Conservation (phyloP, 495 filamentous ascomycete species). For the Annulohypoxylon stygium region DNA sequence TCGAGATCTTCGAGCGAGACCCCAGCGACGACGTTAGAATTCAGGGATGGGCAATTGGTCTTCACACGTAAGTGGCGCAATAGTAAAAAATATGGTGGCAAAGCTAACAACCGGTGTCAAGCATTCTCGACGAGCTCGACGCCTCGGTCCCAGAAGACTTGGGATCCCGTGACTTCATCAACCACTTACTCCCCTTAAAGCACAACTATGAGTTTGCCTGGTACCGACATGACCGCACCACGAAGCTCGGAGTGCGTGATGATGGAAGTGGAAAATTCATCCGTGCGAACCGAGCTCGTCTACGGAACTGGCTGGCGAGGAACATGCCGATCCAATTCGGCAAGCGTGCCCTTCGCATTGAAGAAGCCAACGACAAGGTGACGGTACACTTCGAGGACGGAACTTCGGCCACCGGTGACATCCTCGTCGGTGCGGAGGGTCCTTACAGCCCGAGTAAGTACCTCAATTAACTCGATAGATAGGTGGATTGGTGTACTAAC, state of each 20-base stretch:
- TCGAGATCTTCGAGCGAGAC: constrained; percentile 65
- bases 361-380: constrained; percentile 39
- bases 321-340: constrained; percentile 48
- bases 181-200: constrained; percentile 49
- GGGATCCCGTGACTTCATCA: constrained; percentile 52
- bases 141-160: constrained; percentile 54
- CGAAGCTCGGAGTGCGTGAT: constrained; percentile 45
- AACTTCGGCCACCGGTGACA: constrained; percentile 53
- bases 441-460: constrained; percentile 54
- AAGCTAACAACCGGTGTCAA: constrained; percentile 17
- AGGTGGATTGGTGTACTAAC: neutral
- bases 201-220: constrained; percentile 44
- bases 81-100: neutral
- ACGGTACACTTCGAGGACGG: constrained; percentile 57
- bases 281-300: constrained; percentile 47
- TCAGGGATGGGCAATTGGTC: constrained; percentile 55
- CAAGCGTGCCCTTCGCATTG: constrained; percentile 43
- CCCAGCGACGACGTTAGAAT: constrained; percentile 53
- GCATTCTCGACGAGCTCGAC: constrained; percentile 52
- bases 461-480: neutral
- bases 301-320: constrained; percentile 46
- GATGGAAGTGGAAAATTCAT: constrained; percentile 45
- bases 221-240: constrained; percentile 38
- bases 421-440: constrained; percentile 66
- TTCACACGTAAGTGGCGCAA: constrained; percentile 41